phyloP scores from a whole-genome alignment of 768 basidiomycete species.

The Phylloporus sp. region DNA sequence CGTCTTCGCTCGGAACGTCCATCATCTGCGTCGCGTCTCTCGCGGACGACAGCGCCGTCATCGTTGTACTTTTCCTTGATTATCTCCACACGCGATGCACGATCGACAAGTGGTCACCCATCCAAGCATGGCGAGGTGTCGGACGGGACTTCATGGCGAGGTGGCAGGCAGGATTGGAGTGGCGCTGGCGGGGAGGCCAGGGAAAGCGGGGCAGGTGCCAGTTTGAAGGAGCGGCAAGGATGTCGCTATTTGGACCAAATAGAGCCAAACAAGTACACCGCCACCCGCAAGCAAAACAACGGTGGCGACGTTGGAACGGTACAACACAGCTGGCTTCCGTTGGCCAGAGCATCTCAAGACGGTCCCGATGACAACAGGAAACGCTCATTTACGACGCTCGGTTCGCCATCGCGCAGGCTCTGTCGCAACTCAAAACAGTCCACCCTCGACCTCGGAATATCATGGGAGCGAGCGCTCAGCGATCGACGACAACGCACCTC shows the following conservation, averaged over 20 bases:
- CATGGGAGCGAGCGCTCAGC: slow-evolving; percentile 31
- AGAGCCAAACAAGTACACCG: slow-evolving; percentile 25
- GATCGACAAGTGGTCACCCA: not conserved
- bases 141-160: not conserved
- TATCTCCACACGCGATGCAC: slow-evolving; percentile 1
- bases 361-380: slow-evolving; percentile 16
- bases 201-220: slow-evolving; percentile 23
- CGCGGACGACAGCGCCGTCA: not conserved
- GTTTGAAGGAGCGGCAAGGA: slow-evolving; percentile 23
- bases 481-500: slow-evolving; percentile 23
- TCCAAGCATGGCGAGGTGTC: not conserved
- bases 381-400: slow-evolving; percentile 23
- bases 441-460: slow-evolving; percentile 30
- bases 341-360: slow-evolving; percentile 17
- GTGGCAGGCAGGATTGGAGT: slow-evolving; percentile 1
- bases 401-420: slow-evolving; percentile 20
- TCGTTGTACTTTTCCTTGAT: slow-evolving; percentile 3
- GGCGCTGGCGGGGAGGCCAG: slow-evolving; percentile 14
- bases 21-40: slow-evolving; percentile 19
- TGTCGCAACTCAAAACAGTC: slow-evolving; percentile 20
- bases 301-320: slow-evolving; percentile 20
- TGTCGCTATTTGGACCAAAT: slow-evolving; percentile 20
- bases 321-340: slow-evolving; percentile 13
- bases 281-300: slow-evolving; percentile 33
- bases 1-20: slow-evolving; percentile 33